Percentiles rank a stretch among this genome's conserved stretches.
Evolutionary conservation across 768 basidiomycete species (phyloP).

Genomic region (Auriscalpium vulgare): DNA sequence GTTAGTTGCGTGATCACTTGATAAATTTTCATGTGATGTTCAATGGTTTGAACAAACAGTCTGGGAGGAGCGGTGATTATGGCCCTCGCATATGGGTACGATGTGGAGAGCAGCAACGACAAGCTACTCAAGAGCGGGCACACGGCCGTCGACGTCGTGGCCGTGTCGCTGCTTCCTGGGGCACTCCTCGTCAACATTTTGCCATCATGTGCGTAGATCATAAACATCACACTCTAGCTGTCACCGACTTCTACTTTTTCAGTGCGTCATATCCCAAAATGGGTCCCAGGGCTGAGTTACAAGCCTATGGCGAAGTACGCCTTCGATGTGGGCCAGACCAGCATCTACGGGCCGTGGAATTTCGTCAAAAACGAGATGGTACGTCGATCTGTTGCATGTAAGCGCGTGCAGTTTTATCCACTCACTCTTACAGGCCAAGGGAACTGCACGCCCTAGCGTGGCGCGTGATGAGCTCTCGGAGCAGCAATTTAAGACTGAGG

Average conservation of each 20-base stretch:
- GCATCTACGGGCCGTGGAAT: background rate
- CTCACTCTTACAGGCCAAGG: background rate
- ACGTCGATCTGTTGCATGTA: background rate
- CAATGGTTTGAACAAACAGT: constrained; percentile 23
- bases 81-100: background rate
- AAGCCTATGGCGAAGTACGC: background rate
- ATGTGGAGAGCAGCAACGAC: background rate
- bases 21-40: background rate
- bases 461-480: background rate
- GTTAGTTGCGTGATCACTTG: background rate
- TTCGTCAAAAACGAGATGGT: constrained; percentile 7
- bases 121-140: background rate
- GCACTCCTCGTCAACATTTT: constrained; percentile 6
- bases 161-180: background rate
- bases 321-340: background rate
- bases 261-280: constrained; percentile 3
- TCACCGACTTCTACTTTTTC: background rate
- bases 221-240: background rate
- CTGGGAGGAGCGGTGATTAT: background rate
- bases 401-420: background rate
- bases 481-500: background rate
- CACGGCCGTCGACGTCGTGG: background rate
- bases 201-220: constrained; percentile 1
- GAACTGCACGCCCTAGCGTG: constrained; percentile 2
- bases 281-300: constrained; percentile 5